Evolutionary conservation across 495 filamentous ascomycete species (phyloP), one percentile per base, ranked within the genome.

Genomic region (Penicillium salamii): DNA sequence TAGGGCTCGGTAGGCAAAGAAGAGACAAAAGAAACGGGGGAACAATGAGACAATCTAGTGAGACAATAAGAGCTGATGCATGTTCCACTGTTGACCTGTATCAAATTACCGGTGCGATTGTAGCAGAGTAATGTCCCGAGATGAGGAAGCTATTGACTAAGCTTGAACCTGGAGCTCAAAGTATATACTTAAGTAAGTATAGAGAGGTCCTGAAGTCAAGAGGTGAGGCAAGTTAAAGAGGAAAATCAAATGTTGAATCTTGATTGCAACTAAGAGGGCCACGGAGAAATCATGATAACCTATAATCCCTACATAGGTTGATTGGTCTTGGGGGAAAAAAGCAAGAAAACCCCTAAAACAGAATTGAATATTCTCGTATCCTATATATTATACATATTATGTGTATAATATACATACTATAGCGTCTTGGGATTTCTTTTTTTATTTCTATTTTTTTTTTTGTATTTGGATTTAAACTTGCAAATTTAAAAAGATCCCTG

Each of bases 61-160:
- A 58, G 58, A 67, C 59, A 65, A 66, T 61, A 57, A 46, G 44
- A 32, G 41, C 55, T 49, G 44, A 71, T 67, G 67, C 63, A 71
- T 72, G 59, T 66, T 67, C 64, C 51, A 64, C 55, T 37, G 48
- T 54, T 9, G 43, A 61, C 39, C 50, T 44, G 49, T 58, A 58
- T 59, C 38, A 42, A 55, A 53, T 43, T 42, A 42, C 39, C 36
- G 46, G 35, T 17, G 9, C 40, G 28, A 37, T 13, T 14, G 15
- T 26, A 33, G 23, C 21, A 50, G 23, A 31, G 41, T 47, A 39
- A 39, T 39, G 46, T 21, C 36, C 46, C 35, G 35, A 39, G 36
- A 32, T 35, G 34, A 26, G 31, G 24, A 29, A 15, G 18, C 35
- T 26, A 32, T 35, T 15, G 31, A 20, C 41, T 23, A 35, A 40